Conservation (phyloP, 768 basidiomycete genomes). For the Russula ochroleuca region DNA sequence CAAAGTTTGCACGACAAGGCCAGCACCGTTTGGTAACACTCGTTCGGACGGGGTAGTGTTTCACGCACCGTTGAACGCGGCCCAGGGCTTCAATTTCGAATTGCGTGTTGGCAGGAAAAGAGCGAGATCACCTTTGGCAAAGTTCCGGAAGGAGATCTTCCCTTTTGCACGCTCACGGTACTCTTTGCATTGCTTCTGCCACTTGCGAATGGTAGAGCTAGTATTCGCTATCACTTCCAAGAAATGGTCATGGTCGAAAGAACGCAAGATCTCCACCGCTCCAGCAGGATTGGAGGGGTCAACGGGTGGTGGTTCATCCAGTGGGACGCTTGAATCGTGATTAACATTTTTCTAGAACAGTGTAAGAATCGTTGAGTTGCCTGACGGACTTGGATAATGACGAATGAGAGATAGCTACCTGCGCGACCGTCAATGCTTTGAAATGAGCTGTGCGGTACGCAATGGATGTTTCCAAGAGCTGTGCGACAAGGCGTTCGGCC, state of each 20-base stretch:
- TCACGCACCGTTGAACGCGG: slow-evolving; percentile 88
- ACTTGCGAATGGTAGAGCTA: slow-evolving; percentile 86
- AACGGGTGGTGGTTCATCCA: slow-evolving; percentile 64
- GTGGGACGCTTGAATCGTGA: slow-evolving; percentile 49
- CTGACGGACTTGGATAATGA: slow-evolving; percentile 47
- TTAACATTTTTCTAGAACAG: slow-evolving; percentile 38
- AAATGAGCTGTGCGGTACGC: slow-evolving; percentile 73
- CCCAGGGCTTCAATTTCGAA: slow-evolving; percentile 92
- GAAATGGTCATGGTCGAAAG: slow-evolving; percentile 82
- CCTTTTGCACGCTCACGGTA: slow-evolving; percentile 92
- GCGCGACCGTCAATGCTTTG: slow-evolving; percentile 61
- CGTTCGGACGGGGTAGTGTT: too few relatives aligned
- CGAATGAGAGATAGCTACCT: slow-evolving; percentile 47
- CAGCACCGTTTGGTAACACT: not conserved
- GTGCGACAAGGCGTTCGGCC: slow-evolving; percentile 66
- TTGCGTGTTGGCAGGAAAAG: slow-evolving; percentile 95
- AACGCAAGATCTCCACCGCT: slow-evolving; percentile 64
- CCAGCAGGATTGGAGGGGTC: slow-evolving; percentile 71
- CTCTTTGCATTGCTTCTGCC: slow-evolving; percentile 96
- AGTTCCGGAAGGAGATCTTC: slow-evolving; percentile 95
- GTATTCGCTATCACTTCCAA: slow-evolving; percentile 77
- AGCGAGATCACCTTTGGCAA: slow-evolving; percentile 91
- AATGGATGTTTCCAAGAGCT: slow-evolving; percentile 76
- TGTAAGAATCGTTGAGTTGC: slow-evolving; percentile 38
- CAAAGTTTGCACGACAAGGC: slow-evolving; percentile 2